Conservation (phyloP, 2,329 filamentous ascomycete genomes). For the Sporothrix protearum region DNA sequence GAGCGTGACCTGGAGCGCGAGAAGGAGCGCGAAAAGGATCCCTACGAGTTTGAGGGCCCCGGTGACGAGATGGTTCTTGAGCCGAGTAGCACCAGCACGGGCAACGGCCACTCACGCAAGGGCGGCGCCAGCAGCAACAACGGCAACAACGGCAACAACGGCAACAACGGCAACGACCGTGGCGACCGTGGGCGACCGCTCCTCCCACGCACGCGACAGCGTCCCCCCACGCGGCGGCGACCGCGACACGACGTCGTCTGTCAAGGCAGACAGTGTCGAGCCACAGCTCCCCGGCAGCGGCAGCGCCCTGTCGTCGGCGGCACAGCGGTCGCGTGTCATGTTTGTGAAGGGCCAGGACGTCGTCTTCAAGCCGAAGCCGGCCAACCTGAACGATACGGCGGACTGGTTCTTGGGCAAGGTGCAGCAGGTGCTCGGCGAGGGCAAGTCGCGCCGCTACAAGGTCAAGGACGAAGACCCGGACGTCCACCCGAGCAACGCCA, state of each 20-base stretch:
- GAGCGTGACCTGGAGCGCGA: slow-evolving; percentile 35
- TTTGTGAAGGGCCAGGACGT: slow-evolving; percentile 63
- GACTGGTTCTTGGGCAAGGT: slow-evolving; percentile 78
- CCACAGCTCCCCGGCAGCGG: slow-evolving; percentile 41
- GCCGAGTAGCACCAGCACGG: slow-evolving; percentile 40
- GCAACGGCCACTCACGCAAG: slow-evolving; percentile 35
- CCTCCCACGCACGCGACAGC: slow-evolving; percentile 36
- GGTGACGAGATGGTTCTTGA: slow-evolving; percentile 44
- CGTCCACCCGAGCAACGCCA: slow-evolving; percentile 58
- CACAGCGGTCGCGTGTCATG: slow-evolving; percentile 49
- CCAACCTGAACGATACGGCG: slow-evolving; percentile 45
- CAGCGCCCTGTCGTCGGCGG: slow-evolving; percentile 35
- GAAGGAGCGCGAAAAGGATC: slow-evolving; percentile 28
- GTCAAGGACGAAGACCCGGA: slow-evolving; percentile 78
- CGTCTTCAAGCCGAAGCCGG: slow-evolving; percentile 60
- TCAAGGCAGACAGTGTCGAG: slow-evolving; percentile 55
- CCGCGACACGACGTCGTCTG: slow-evolving; percentile 51
- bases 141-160: slow-evolving; percentile 31
- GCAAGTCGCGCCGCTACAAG: slow-evolving; percentile 73
- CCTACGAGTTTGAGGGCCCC: slow-evolving; percentile 44
- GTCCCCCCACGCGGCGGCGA: slow-evolving; percentile 40
- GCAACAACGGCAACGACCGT: slow-evolving; percentile 26
- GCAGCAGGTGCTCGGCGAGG: slow-evolving; percentile 69
- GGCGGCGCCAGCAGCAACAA: slow-evolving; percentile 32
- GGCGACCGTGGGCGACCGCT: slow-evolving; percentile 30